Percentiles rank a stretch among this genome's conserved stretches.
Conservation (phyloP, 73 alveolate species). For the Uronychia binucleata region DNA sequence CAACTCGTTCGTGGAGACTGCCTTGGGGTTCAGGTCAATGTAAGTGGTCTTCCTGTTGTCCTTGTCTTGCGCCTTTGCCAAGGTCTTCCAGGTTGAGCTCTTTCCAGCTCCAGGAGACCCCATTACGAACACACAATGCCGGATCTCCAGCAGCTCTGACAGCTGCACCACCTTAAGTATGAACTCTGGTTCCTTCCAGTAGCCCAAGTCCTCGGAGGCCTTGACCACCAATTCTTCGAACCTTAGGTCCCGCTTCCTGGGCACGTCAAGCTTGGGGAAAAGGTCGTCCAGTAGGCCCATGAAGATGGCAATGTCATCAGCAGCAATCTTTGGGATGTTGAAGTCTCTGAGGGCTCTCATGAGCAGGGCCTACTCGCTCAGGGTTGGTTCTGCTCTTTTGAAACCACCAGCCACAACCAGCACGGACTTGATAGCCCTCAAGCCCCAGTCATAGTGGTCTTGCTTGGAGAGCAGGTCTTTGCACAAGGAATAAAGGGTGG, state of each 20-base stretch:
- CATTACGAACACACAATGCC: constrained; percentile 99
- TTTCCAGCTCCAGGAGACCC: constrained; percentile 99
- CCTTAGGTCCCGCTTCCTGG: constrained; percentile 21
- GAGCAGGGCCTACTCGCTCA: constrained; percentile 19
- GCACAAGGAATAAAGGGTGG: constrained; percentile 32
- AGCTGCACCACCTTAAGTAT: constrained; percentile 94
- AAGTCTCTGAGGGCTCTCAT: constrained; percentile 51
- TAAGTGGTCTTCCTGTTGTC: constrained; percentile 96
- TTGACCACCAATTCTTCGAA: not conserved
- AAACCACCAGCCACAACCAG: constrained; percentile 38
- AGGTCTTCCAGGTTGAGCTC: constrained; percentile 97
- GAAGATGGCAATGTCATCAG: constrained; percentile 65
- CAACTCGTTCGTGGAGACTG: constrained; percentile 97
- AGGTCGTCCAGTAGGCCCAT: constrained; percentile 63
- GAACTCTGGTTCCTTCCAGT: not conserved
- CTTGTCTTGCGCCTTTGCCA: constrained; percentile 98
- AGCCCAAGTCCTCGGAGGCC: constrained; percentile 12
- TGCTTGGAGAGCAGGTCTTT: constrained; percentile 53
- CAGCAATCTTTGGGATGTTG: constrained; percentile 48
- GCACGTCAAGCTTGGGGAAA: constrained; percentile 68
- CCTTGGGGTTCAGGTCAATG: constrained; percentile 98
- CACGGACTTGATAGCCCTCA: constrained; percentile 56
- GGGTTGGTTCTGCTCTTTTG: constrained; percentile 23
- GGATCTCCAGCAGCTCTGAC: constrained; percentile 94
- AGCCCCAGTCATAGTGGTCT: constrained; percentile 63